A percentile compares a stretch with the other conserved stretches of the same genome.
These are phyloP conservation scores for Macrophomina pseudophaseolina DNA, from an alignment of 2,329 filamentous ascomycete species.

Conservation along the genomic window DNA sequence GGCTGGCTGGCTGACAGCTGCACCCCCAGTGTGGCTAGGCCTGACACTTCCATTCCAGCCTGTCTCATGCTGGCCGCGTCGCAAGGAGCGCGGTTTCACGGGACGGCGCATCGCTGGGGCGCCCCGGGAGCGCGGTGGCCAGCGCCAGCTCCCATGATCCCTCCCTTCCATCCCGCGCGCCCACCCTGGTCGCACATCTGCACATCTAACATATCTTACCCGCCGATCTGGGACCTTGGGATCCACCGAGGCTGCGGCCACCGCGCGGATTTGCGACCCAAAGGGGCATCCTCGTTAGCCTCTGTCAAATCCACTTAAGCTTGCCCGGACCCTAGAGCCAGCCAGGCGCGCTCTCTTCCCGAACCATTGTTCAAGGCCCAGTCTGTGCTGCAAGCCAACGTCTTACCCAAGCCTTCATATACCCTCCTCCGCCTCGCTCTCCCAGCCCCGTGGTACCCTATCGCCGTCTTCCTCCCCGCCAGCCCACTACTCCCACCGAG, in stretches of 20 bases:
- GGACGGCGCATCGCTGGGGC: slow-evolving; percentile 21
- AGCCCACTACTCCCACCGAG: not conserved
- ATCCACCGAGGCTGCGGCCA: slow-evolving; percentile 26
- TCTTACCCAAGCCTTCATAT: slow-evolving; percentile 27
- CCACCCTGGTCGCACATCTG: slow-evolving; percentile 28
- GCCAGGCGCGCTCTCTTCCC: slow-evolving; percentile 24
- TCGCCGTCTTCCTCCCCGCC: slow-evolving; percentile 25
- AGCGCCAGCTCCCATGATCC: slow-evolving; percentile 18
- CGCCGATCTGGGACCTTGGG: slow-evolving; percentile 27
- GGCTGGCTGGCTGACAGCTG: slow-evolving; percentile 10
- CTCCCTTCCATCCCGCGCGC: slow-evolving; percentile 22
- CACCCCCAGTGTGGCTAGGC: not conserved
- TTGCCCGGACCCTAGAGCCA: slow-evolving; percentile 27
- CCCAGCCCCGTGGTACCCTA: slow-evolving; percentile 25
- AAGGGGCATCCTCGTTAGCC: slow-evolving; percentile 25
- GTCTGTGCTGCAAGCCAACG: slow-evolving; percentile 23
- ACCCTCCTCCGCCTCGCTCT: slow-evolving; percentile 21
- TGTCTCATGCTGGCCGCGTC: slow-evolving; percentile 22
- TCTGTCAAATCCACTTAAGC: slow-evolving; percentile 27
- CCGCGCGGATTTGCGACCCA: slow-evolving; percentile 24
- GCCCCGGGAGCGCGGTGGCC: slow-evolving; percentile 14
- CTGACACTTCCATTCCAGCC: slow-evolving; percentile 9
- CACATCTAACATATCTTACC: slow-evolving; percentile 27
- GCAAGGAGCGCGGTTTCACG: slow-evolving; percentile 23
- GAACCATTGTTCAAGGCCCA: slow-evolving; percentile 24